Percentiles rank a stretch among this genome's conserved stretches.
phyloP scores from a whole-genome alignment of 192 early-diverging fungal genomes.

The Entomortierella beljakovae region DNA sequence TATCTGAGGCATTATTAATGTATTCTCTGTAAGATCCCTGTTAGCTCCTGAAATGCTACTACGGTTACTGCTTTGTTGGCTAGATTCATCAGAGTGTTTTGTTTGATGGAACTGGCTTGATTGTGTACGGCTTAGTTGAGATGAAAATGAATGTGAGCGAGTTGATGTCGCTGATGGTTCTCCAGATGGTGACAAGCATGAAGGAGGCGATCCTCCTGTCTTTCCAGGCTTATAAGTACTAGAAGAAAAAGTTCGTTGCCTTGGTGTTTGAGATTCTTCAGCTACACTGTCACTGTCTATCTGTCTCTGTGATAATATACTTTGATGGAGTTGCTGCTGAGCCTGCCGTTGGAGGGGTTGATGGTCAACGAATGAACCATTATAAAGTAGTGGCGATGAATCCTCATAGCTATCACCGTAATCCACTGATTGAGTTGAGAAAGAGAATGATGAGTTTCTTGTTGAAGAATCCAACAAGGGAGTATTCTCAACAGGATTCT shows the following conservation, averaged over 20 bases:
- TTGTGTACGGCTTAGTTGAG: slow-evolving; percentile 1
- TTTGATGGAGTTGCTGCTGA: slow-evolving; percentile 27
- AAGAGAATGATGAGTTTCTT: slow-evolving; percentile 29
- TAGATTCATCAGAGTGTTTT: slow-evolving; percentile 7
- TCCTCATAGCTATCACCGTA: slow-evolving; percentile 37
- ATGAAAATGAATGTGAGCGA: slow-evolving; percentile 24
- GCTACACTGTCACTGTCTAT: neutral
- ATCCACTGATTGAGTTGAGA: slow-evolving; percentile 27
- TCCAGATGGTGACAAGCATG: slow-evolving; percentile 2
- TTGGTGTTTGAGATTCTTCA: neutral
- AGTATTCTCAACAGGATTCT: slow-evolving; percentile 4
- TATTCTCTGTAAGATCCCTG: slow-evolving; percentile 28
- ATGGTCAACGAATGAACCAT: slow-evolving; percentile 44
- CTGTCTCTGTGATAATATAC: neutral
- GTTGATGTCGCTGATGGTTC: slow-evolving; percentile 18
- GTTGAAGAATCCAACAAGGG: slow-evolving; percentile 14
- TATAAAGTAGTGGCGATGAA: slow-evolving; percentile 28
- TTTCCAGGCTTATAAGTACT: neutral
- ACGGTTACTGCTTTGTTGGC: neutral
- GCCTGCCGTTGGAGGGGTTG: slow-evolving; percentile 44
- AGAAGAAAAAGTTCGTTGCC: neutral
- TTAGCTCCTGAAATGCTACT: slow-evolving; percentile 20
- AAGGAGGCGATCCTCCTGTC: neutral
- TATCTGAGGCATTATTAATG: slow-evolving; percentile 51
- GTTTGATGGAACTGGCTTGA: neutral